Evolutionary conservation across 805 yeast species (phyloP).

Genomic region (Kregervanrija pseudodelftensis): DNA sequence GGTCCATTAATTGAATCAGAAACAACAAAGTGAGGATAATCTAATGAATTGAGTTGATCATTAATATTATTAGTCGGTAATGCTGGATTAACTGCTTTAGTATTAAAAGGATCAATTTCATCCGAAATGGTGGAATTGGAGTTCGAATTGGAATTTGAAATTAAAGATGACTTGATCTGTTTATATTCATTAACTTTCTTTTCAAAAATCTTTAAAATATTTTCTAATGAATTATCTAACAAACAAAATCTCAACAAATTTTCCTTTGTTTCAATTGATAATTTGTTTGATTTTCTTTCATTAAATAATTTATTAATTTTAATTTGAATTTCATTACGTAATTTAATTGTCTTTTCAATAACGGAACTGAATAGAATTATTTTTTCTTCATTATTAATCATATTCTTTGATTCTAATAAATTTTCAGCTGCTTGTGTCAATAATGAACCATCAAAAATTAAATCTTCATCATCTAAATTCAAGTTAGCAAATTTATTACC

Average conservation of each 20-base stretch:
- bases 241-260: conserved; percentile 45
- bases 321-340: conserved; percentile 44
- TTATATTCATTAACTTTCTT: too few relatives aligned
- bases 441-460: conserved; percentile 69
- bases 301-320: conserved; percentile 44
- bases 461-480: conserved; percentile 39
- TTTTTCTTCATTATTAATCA: conserved; percentile 30
- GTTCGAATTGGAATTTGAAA: too few relatives aligned
- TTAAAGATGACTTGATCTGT: too few relatives aligned
- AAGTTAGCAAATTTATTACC: background rate
- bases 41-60: conserved; percentile 14
- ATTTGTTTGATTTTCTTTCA: conserved; percentile 36
- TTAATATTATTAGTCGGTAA: conserved; percentile 2
- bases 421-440: conserved; percentile 69
- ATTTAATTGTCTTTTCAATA: conserved; percentile 42
- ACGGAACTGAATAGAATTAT: conserved; percentile 42
- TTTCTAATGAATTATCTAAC: conserved; percentile 47
- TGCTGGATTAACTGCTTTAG: background rate
- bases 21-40: conserved; percentile 63
- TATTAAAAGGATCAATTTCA: too few relatives aligned
- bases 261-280: conserved; percentile 50
- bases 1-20: conserved; percentile 55
- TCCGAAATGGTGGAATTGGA: too few relatives aligned
- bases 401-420: conserved; percentile 37
- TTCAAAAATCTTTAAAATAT: conserved; percentile 39